Conservation (phyloP, 352 stramenopile genomes). For the Phytophthora hibernalis region DNA sequence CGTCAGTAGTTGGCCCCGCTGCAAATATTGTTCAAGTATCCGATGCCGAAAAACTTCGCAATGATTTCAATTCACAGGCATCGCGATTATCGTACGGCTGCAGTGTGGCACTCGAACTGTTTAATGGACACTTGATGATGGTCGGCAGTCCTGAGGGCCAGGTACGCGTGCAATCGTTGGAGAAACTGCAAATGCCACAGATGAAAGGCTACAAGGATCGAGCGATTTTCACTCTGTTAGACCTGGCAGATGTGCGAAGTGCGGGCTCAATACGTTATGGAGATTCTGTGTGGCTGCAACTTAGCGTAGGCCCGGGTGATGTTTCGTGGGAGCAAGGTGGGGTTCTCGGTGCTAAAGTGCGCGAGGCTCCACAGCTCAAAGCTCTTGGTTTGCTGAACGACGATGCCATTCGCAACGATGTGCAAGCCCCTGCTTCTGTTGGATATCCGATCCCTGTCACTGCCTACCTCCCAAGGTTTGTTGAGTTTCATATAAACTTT, state of each 20-base stretch:
- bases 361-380: constrained; percentile 74
- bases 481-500: not conserved
- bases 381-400: constrained; percentile 62
- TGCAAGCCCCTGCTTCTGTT: constrained; percentile 53
- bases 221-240: constrained; percentile 74
- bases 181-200: constrained; percentile 60
- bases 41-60: constrained; percentile 71
- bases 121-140: constrained; percentile 82
- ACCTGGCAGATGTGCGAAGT: constrained; percentile 71
- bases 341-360: constrained; percentile 77
- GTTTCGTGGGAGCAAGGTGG: constrained; percentile 77
- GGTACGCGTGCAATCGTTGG: constrained; percentile 68
- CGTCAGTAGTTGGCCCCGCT: not conserved
- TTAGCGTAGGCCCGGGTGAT: constrained; percentile 72
- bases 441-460: constrained; percentile 67
- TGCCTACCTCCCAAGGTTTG: constrained; percentile 76
- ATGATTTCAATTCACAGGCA: constrained; percentile 75
- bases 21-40: constrained; percentile 28
- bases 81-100: constrained; percentile 72
- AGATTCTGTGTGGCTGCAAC: constrained; percentile 79
- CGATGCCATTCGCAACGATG: constrained; percentile 53
- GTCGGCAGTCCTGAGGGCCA: constrained; percentile 64
- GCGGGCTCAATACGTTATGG: constrained; percentile 75
- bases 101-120: constrained; percentile 73
- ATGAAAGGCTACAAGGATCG: constrained; percentile 61